Base-by-base conservation (phyloP, 192 early-diverging fungal species). In the Ambispora gerdemannii region DNA sequence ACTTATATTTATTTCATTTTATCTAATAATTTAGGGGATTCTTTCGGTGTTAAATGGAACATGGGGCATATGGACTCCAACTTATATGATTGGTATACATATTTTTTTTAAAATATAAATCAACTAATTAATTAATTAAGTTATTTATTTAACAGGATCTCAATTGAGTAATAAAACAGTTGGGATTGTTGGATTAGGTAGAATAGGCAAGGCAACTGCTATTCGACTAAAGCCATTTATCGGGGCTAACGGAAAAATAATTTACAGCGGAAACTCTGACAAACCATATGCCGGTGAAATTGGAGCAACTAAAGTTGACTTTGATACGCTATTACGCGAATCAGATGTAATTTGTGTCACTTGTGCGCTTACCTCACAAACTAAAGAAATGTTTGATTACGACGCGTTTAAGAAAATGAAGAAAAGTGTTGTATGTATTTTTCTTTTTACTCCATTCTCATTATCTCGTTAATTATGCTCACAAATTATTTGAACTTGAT, bases 141-240 rank as follows among this genome's bases (percentile, higher is more conserved):
- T 24, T 24, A 34, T 25, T 50, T 65, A 31, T 50, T 50, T 53
- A n/a, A n/a, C 22, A 67, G 94, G 94, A 15, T 78, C 78, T 3
- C 91, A 92, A 80, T 81, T 95, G 38, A 86, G 82, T 0, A 80
- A 80, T 27, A 94, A 95, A 72, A 89, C 89, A 0, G 76, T 96
- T 22, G 94, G 93, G 0, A 85, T 96, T 50, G 86, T 96, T 31
- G 94, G 94, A 0, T 64, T 94, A 7, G 94, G 94, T 0, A 83
- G 92, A 28, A 95, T 95, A 55, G 94, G 94, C 3, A 68, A 71
- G 15, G 93, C 90, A 0, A 89, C 92, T 10, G 88, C 86, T 10
- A 66, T 77, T n/a, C 80, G 94, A 25, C 74, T 96, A 27, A 73
- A 76, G 28, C 84, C 89, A 0, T 95, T 96, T 82, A 27, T 70